Conservation (phyloP, 306 rosid species). For the Hippophae rhamnoides region DNA sequence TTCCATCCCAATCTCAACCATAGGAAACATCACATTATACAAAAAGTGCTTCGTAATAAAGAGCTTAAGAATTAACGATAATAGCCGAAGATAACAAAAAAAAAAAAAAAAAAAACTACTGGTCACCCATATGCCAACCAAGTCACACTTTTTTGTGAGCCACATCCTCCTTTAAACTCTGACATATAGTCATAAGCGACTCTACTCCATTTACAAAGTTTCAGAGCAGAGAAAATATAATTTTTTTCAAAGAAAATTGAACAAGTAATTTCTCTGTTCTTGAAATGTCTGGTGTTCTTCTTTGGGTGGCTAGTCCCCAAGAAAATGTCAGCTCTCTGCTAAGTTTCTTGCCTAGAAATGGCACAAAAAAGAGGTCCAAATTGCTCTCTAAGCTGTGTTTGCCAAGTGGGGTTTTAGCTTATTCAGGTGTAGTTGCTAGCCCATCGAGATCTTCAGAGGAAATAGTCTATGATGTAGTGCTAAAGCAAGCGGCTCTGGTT, state of each 20-base stretch:
- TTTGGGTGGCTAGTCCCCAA: conserved; percentile 56
- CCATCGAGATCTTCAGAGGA: conserved; percentile 75
- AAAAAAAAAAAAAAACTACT: conserved; percentile 6
- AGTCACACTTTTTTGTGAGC: neutral
- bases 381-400: conserved; percentile 33
- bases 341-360: conserved; percentile 27
- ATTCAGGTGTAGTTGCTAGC: conserved; percentile 42
- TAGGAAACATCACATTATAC: neutral
- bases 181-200: too few species aligned
- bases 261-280: neutral
- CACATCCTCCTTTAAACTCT: neutral
- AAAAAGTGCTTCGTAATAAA: neutral
- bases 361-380: conserved; percentile 27
- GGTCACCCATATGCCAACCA: conserved; percentile 21
- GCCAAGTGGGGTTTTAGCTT: conserved; percentile 30
- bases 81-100: neutral
- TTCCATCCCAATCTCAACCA: neutral
- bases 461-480: conserved; percentile 81
- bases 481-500: conserved; percentile 77
- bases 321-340: conserved; percentile 40
- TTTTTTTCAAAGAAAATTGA: neutral
- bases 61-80: neutral
- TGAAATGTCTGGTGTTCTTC: conserved; percentile 55
- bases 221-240: neutral
- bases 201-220: neutral